Evolutionary conservation across 2,329 filamentous ascomycete genomes (phyloP).

Genomic region (Ilyonectria sp.): DNA sequence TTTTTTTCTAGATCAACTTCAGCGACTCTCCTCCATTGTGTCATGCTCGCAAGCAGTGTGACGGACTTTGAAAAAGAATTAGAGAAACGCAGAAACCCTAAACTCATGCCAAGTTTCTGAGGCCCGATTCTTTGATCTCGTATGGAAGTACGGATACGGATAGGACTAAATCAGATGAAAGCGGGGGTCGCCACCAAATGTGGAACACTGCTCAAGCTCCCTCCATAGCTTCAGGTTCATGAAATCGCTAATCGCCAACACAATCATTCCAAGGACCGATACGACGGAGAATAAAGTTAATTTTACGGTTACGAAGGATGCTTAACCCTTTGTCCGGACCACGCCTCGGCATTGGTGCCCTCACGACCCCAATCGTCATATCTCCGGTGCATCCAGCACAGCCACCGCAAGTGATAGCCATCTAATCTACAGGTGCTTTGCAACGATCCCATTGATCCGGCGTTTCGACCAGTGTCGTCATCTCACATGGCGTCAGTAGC

Average conservation of each 20-base stretch:
- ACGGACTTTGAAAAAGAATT: too few relatives aligned
- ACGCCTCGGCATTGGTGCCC: neutral
- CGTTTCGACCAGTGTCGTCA: conserved; percentile 23
- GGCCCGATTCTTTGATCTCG: neutral
- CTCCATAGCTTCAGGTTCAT: neutral
- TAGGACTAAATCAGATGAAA: neutral
- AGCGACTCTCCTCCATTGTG: too few relatives aligned
- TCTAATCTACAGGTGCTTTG: conserved; percentile 1
- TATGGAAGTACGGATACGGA: neutral
- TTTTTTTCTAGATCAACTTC: too few relatives aligned
- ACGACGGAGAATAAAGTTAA: conserved; percentile 3
- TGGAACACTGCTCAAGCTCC: neutral
- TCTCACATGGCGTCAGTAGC: neutral
- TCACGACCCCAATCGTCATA: neutral
- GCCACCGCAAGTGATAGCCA: neutral
- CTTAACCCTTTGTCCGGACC: neutral
- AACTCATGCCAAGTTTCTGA: too few relatives aligned
- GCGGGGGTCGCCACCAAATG: neutral
- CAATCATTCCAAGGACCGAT: neutral
- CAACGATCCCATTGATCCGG: conserved; percentile 7
- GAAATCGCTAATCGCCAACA: neutral
- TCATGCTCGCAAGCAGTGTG: too few relatives aligned
- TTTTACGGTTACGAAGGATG: neutral
- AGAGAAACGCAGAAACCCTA: too few relatives aligned
- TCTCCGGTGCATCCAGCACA: neutral